Base-by-base conservation (phyloP, 1,284 basidiomycete genomes). In the Pulchroboletus neoregius region DNA sequence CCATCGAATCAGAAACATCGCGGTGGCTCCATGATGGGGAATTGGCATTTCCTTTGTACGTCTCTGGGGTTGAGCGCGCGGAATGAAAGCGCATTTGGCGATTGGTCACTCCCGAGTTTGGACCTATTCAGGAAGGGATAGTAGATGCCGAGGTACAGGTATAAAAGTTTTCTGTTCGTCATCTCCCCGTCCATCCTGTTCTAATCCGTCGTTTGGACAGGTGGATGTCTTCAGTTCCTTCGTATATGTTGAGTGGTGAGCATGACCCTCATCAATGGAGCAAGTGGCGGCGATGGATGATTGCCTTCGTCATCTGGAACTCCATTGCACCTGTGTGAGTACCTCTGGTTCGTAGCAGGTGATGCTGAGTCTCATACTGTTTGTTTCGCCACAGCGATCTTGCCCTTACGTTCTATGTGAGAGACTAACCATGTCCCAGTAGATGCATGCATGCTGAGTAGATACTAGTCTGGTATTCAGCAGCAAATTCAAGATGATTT, bases 291-390 rank as follows among this genome's bases (percentile, higher is more conserved):
- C 52, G 60, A 28, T 65, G 62, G 62, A 46, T 48, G 39, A 63
- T 62, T 15, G 39, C 47, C 18, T 52, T 65, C 18, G 55, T 62
- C n/a, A 38, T 62, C 42, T 65, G 58, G 61, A 55, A 63, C 15
- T 45, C 47, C 12, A 63, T 63, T 16, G 62, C 63, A 23, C 60
- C 62, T 16, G 51, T 62, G 60, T 63, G 13, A 45, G 60, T 48
- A 11, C 6, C 3, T 31, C n/a, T 18, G 1, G 6, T 38, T 24
- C 22, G 6, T 46, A 2, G 4, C 6, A 16, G 5, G 6, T 12
- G 18, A 18, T 33, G 2, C 4, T 9, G 28, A 20, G 10, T 22
- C 33, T 51, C 39, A 56, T 32, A 7, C 20, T n/a, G 0, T 16
- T 40, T 36, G 10, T 26, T 24, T 34, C 7, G 0, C 11, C 6